Percentiles rank a stretch among this genome's conserved stretches.
phyloP scores from a whole-genome alignment of 2,329 filamentous ascomycete genomes.

The Aspergillus arachidicola region DNA sequence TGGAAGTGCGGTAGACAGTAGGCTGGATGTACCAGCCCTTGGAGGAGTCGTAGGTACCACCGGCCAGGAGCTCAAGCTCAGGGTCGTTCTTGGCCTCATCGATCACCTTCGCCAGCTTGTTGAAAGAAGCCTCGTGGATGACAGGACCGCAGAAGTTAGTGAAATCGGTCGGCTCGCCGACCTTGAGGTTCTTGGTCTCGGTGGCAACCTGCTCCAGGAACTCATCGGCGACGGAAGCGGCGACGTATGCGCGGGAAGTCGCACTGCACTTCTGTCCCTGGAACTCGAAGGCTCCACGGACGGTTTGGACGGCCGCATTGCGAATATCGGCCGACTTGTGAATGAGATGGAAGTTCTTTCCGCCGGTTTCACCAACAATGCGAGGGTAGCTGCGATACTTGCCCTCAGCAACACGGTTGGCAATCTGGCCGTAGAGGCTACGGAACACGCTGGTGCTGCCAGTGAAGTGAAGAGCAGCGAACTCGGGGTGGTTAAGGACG shows the following conservation, averaged over 20 bases:
- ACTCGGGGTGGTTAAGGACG: conserved; percentile 75
- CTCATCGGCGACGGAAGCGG: conserved; percentile 71
- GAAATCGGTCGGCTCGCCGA: conserved; percentile 71
- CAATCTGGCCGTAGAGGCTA: conserved; percentile 83
- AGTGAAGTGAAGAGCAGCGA: conserved; percentile 92
- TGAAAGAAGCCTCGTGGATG: conserved; percentile 79
- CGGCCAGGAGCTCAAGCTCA: conserved; percentile 71
- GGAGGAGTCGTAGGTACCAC: conserved; percentile 75
- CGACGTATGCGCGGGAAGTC: conserved; percentile 77
- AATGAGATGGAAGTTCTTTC: conserved; percentile 90
- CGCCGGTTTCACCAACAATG: conserved; percentile 87
- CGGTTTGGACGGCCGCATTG: conserved; percentile 79
- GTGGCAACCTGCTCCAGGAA: conserved; percentile 68
- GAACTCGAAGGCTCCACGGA: conserved; percentile 87
- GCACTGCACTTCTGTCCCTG: conserved; percentile 92
- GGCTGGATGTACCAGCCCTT: conserved; percentile 84
- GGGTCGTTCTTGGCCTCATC: conserved; percentile 76
- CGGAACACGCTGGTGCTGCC: conserved; percentile 92
- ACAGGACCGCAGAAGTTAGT: conserved; percentile 85
- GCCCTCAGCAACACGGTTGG: conserved; percentile 75
- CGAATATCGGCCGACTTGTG: conserved; percentile 75
- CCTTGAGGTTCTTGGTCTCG: conserved; percentile 70
- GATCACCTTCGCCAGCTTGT: conserved; percentile 76
- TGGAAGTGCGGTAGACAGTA: conserved; percentile 75
- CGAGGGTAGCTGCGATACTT: conserved; percentile 84